phyloP scores from a whole-genome alignment of 2,329 filamentous ascomycete genomes.

The Thermoascus crustaceus region DNA sequence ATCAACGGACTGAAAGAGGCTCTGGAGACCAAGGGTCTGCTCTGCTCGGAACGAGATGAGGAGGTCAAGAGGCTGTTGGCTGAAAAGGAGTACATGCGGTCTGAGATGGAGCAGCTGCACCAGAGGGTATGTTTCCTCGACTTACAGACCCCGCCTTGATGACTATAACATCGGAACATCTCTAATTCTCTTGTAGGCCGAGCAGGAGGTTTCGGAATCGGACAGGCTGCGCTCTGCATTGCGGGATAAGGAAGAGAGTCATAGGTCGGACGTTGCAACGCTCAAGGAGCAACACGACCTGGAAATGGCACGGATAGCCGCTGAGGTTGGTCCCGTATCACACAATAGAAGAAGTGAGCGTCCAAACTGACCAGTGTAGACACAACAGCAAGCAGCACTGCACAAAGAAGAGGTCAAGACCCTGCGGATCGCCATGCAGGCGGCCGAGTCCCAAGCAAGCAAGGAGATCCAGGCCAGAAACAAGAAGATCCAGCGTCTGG shows the following conservation, averaged over 20 bases:
- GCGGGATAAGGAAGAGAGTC: slow-evolving; percentile 14
- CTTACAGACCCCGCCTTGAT: background rate
- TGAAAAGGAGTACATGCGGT: slow-evolving; percentile 14
- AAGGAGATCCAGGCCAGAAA: slow-evolving; percentile 24
- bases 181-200: slow-evolving; percentile 13
- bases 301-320: slow-evolving; percentile 11
- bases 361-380: slow-evolving; percentile 3
- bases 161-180: slow-evolving; percentile 5
- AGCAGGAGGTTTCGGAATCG: slow-evolving; percentile 15
- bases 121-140: slow-evolving; percentile 18
- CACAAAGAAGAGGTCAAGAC: slow-evolving; percentile 19
- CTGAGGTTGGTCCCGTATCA: slow-evolving; percentile 18
- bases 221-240: slow-evolving; percentile 15
- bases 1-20: slow-evolving; percentile 14
- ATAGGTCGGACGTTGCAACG: slow-evolving; percentile 12
- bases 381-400: slow-evolving; percentile 12
- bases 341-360: no score
- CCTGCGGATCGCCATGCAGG: slow-evolving; percentile 19
- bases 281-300: slow-evolving; percentile 15
- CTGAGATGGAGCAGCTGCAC: slow-evolving; percentile 12
- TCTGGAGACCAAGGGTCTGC: slow-evolving; percentile 14
- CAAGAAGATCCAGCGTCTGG: slow-evolving; percentile 23
- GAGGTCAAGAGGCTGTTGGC: slow-evolving; percentile 16
- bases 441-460: slow-evolving; percentile 14
- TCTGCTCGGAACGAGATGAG: slow-evolving; percentile 18